Evolutionary conservation across 371 early-diverging fungal genomes (phyloP).

Genomic region (Batkoa obscura): DNA sequence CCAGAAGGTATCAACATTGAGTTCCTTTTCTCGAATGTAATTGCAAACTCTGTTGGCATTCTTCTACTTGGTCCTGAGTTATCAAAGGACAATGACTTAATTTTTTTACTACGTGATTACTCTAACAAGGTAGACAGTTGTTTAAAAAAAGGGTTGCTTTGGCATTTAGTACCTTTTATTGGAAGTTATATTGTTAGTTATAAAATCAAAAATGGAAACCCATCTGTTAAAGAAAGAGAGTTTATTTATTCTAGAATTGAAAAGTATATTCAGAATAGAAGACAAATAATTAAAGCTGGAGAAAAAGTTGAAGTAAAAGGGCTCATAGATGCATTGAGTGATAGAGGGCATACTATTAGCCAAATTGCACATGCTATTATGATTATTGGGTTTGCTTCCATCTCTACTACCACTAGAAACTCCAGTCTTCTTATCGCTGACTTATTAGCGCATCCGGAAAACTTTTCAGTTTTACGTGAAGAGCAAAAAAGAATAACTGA

Average conservation of each 20-base stretch:
- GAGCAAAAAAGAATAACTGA: conserved; percentile 13
- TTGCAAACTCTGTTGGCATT: not conserved
- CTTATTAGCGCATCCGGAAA: conserved; percentile 14
- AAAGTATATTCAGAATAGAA: too few species aligned
- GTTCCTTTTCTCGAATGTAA: not conserved
- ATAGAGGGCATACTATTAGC: not conserved
- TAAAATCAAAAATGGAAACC: not conserved
- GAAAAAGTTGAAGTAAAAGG: too few species aligned
- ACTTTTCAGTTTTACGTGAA: conserved; percentile 11
- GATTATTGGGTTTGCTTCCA: conserved; percentile 13
- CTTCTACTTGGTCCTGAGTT: not conserved
- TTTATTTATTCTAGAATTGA: not conserved
- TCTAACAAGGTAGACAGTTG: not conserved
- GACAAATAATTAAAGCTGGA: too few species aligned
- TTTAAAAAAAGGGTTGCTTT: not conserved
- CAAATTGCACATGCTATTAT: not conserved
- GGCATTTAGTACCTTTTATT: not conserved
- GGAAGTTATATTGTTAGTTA: not conserved
- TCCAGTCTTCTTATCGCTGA: conserved; percentile 11
- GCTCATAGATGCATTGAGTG: not conserved
- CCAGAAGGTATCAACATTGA: too few species aligned
- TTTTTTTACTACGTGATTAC: not conserved
- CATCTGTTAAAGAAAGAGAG: not conserved
- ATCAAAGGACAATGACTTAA: not conserved
- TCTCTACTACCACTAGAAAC: conserved; percentile 14